Conservation (phyloP, 176 grass and related monocot species). For the Rhynchospora tenuis region DNA sequence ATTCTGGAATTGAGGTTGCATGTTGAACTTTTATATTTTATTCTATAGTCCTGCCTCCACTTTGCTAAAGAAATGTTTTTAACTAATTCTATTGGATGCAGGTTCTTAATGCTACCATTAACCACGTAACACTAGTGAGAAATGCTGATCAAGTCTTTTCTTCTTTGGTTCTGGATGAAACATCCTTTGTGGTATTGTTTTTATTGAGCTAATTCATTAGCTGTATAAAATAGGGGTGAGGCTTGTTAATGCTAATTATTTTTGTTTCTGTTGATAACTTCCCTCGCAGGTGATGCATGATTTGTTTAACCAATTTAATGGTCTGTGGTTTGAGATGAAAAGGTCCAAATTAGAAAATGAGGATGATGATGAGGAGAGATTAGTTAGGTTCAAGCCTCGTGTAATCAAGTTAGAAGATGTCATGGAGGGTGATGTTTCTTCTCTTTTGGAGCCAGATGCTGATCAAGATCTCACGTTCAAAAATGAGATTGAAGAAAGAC, state of each 20-base stretch:
- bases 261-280: conserved; percentile 8
- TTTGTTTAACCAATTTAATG: conserved; percentile 69
- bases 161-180: conserved; percentile 53
- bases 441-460: conserved; percentile 36
- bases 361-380: conserved; percentile 49
- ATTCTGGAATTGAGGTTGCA: conserved; percentile 47
- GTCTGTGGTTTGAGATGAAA: conserved; percentile 83
- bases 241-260: conserved; percentile 13
- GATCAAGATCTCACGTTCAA: conserved; percentile 32
- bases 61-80: background rate
- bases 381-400: conserved; percentile 73
- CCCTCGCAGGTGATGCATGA: conserved; percentile 53
- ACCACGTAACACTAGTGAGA: conserved; percentile 55
- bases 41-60: conserved; percentile 10
- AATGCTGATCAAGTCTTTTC: conserved; percentile 37
- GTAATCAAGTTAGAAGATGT: conserved; percentile 60
- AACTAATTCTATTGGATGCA: conserved; percentile 39
- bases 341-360: conserved; percentile 48
- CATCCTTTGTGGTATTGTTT: conserved; percentile 66
- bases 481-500: conserved; percentile 47
- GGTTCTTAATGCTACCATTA: conserved; percentile 48
- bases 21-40: background rate
- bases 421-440: conserved; percentile 45
- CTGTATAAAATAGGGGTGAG: background rate
- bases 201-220: conserved; percentile 9